Base-by-base conservation (phyloP, 129 eudicot species). In the Saussurea involucrata region DNA sequence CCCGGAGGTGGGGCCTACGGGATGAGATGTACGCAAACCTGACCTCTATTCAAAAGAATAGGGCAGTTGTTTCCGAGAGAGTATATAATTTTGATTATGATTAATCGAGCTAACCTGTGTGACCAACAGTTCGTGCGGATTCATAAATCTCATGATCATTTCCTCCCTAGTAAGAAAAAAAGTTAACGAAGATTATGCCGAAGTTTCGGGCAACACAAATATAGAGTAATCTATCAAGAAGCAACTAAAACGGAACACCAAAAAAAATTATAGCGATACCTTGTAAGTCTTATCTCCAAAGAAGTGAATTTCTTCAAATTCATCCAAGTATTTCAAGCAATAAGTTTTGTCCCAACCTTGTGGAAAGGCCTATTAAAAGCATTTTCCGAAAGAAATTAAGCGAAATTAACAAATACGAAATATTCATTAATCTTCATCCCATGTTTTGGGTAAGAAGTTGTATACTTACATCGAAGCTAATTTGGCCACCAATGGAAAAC, bases 271-370 rank as follows among this genome's bases (percentile, higher is more conserved):
- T 49, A 34, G 22, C 9, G 6, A 12, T 68, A 91, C 97, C 97
- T 92, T 87, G 81, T 92, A 92, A 33, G 99, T 95, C 87, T 92
- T 95, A 87, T 95, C 99, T 72, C 99, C 99, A 75, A 95, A 95
- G 87, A 95, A 95, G 88, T 92, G 99, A 73, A 95, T 89, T 72
- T 95, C 99, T 31, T 85, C 49, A 76, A 88, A 92, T 8, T 89
- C 96, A 22, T 92, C 91, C 75, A 95, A 85, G 86, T 95, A 95
- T 73, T 76, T 84, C 89, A 95, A 89, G 86, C 99, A 91, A 76
- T 91, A 95, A 15, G 99, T 95, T 79, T 95, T 95, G 76, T 95
- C 99, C 99, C 99, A 95, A 31, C 99, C 99, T 79, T 82, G 89
- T 29, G 97, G 99, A 79, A 95, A 95, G n/a, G 91, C 99, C 99